These are phyloP conservation scores for Chenopodium berlandieri DNA, from an alignment of 148 eudicot genomes.

Conservation along the genomic window DNA sequence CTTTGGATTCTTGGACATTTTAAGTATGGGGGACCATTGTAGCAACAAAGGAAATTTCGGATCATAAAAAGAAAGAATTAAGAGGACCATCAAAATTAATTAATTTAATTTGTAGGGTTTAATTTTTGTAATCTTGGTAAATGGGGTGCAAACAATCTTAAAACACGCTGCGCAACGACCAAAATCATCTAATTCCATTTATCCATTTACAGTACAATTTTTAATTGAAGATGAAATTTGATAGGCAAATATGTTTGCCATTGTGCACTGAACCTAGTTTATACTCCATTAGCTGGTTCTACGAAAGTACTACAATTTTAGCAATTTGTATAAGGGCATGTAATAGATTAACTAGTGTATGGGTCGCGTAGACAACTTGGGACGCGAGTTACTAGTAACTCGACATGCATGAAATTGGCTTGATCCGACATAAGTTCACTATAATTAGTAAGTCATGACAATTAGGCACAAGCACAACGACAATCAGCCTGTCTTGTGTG, in stretches of 20 bases:
- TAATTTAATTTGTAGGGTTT: background rate
- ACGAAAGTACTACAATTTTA: no score
- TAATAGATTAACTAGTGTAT: no score
- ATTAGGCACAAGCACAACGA: no score
- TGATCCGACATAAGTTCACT: no score
- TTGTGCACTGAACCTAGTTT: no score
- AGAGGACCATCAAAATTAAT: background rate
- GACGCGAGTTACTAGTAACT: no score
- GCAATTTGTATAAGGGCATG: background rate
- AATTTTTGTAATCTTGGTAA: constrained; percentile 5
- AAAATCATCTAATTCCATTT: constrained; percentile 10
- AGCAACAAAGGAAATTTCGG: background rate
- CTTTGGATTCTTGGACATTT: constrained; percentile 2
- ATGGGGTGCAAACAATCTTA: constrained; percentile 24
- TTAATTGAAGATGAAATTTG: background rate
- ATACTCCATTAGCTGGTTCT: no score
- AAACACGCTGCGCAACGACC: constrained; percentile 22
- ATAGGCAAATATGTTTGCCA: background rate
- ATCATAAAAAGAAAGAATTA: background rate
- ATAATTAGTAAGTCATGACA: no score
- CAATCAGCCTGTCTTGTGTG: no score
- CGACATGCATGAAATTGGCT: no score
- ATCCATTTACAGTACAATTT: constrained; percentile 3
- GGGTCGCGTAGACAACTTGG: no score
- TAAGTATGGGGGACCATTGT: constrained; percentile 29